A percentile compares a stretch with the other conserved stretches of the same genome.
Conservation (phyloP, 495 filamentous ascomycete species). For the Penicillium roqueforti region DNA sequence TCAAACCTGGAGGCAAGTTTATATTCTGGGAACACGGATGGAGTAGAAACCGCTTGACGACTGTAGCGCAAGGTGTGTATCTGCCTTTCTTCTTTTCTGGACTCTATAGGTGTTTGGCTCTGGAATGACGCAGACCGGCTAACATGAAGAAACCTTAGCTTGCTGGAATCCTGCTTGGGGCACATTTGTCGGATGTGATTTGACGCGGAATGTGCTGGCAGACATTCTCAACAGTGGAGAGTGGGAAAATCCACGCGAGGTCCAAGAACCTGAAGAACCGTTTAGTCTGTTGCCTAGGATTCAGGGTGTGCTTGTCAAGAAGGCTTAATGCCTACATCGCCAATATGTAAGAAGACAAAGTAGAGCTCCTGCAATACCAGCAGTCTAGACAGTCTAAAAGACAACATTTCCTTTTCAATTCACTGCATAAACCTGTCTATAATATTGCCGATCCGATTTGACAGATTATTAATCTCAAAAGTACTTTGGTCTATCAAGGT, state of each 20-base stretch:
- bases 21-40: conserved; percentile 44
- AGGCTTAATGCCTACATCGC: too few relatives aligned
- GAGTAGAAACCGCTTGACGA: conserved; percentile 28
- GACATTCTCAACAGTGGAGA: conserved; percentile 24
- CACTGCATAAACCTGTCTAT: background rate
- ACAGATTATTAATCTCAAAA: background rate
- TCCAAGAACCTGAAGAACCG: conserved; percentile 19
- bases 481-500: conserved; percentile 9
- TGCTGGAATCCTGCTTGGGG: conserved; percentile 26
- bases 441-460: background rate
- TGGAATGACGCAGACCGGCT: background rate
- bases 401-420: too few relatives aligned
- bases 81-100: too few relatives aligned
- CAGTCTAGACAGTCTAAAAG: too few relatives aligned
- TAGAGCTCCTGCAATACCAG: too few relatives aligned
- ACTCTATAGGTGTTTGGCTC: background rate
- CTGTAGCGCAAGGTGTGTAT: conserved; percentile 23
- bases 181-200: conserved; percentile 21
- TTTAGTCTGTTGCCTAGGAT: conserved; percentile 21
- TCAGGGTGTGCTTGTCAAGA: conserved; percentile 26
- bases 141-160: conserved; percentile 14
- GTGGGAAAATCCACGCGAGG: conserved; percentile 24
- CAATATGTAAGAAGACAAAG: too few relatives aligned
- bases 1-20: conserved; percentile 36
- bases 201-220: conserved; percentile 19